Evolutionary conservation across 2,329 filamentous ascomycete species (phyloP).

Genomic region (Talaromyces funiculosus): DNA sequence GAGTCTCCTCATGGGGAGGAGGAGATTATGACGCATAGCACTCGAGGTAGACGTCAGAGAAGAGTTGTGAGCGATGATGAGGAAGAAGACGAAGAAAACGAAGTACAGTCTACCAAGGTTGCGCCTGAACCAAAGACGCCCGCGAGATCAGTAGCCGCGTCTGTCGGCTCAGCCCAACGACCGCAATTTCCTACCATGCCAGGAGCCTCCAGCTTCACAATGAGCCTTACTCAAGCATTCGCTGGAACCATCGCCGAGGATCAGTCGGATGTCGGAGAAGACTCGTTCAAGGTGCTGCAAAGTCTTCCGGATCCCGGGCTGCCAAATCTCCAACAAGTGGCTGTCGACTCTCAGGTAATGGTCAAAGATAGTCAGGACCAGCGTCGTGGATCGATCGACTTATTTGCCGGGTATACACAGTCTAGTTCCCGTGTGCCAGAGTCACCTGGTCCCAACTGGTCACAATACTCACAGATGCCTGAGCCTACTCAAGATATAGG

Average conservation of each 20-base stretch:
- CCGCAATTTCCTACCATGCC: constrained; percentile 65
- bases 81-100: constrained; percentile 44
- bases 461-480: constrained; percentile 63
- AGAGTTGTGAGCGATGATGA: constrained; percentile 65
- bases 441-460: constrained; percentile 38
- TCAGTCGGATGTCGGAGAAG: constrained; percentile 40
- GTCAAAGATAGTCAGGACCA: constrained; percentile 53
- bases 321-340: constrained; percentile 52
- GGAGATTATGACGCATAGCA: constrained; percentile 39
- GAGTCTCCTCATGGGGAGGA: constrained; percentile 36
- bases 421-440: constrained; percentile 31
- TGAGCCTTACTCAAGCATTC: constrained; percentile 85
- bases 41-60: constrained; percentile 42
- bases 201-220: constrained; percentile 37
- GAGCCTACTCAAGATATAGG: constrained; percentile 78
- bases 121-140: constrained; percentile 26
- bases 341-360: constrained; percentile 54
- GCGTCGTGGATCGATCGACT: constrained; percentile 34
- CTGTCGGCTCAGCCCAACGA: constrained; percentile 29
- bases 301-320: constrained; percentile 49
- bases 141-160: constrained; percentile 25
- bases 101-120: constrained; percentile 7
- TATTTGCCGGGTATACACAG: constrained; percentile 40
- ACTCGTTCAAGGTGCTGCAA: constrained; percentile 48
- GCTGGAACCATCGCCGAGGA: constrained; percentile 76